These are phyloP conservation scores for Penicillium salamii DNA, from an alignment of 495 filamentous ascomycete species.

Conservation along the genomic window DNA sequence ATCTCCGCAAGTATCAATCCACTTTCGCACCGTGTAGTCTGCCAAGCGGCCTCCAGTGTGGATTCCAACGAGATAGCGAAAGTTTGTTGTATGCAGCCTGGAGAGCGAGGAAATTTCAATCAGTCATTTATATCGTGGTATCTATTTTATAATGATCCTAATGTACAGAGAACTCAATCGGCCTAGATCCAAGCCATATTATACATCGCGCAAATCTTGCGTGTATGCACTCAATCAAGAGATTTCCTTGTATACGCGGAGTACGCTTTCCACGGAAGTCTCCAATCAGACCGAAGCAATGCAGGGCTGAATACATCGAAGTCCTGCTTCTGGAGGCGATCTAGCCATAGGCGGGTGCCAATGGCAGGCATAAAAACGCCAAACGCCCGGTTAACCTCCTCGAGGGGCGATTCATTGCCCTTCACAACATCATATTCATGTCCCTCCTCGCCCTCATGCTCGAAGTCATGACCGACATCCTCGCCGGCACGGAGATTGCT, in stretches of 20 bases:
- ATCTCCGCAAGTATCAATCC: too few relatives aligned
- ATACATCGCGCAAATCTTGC: slow-evolving; percentile 21
- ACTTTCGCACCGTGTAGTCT: too few relatives aligned
- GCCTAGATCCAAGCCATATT: slow-evolving; percentile 17
- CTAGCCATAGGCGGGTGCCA: slow-evolving; percentile 74
- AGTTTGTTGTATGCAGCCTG: too few relatives aligned
- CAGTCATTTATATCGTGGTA: neutral
- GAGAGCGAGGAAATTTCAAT: neutral
- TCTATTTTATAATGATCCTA: neutral
- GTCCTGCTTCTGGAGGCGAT: slow-evolving; percentile 69
- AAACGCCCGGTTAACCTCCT: slow-evolving; percentile 66
- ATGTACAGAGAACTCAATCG: neutral
- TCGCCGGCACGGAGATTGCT: slow-evolving; percentile 68
- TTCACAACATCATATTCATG: slow-evolving; percentile 55
- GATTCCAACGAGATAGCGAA: too few relatives aligned
- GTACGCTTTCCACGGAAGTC: slow-evolving; percentile 82
- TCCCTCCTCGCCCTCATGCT: slow-evolving; percentile 76
- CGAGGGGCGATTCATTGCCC: slow-evolving; percentile 39
- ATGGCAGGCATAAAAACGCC: slow-evolving; percentile 76
- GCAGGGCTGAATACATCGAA: slow-evolving; percentile 77
- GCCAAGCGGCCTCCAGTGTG: too few relatives aligned
- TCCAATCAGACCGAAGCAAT: slow-evolving; percentile 73
- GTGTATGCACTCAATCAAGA: slow-evolving; percentile 41
- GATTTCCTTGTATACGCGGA: slow-evolving; percentile 59
- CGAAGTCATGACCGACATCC: slow-evolving; percentile 78